Percentiles rank a stretch among this genome's conserved stretches.
Evolutionary conservation across 129 eudicot species (phyloP).

Genomic region (Escallonia herrerae): DNA sequence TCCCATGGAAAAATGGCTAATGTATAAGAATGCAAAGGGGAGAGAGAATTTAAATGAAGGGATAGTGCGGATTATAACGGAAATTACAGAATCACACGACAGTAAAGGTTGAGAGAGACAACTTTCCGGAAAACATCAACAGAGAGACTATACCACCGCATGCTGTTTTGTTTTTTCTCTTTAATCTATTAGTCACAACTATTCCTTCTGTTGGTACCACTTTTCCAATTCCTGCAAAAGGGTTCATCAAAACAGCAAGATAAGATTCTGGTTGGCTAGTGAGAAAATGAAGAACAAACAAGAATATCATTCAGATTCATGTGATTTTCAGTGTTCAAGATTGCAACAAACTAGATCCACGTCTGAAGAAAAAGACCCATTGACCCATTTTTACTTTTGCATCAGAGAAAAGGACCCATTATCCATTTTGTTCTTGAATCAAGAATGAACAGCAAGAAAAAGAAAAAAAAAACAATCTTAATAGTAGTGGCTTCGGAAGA

Average conservation of each 20-base stretch:
- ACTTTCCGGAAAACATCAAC: constrained; percentile 46
- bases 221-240: constrained; percentile 15
- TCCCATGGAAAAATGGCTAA: constrained; percentile 50
- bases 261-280: background rate
- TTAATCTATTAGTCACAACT: constrained; percentile 20
- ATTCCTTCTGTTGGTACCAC: background rate
- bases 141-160: constrained; percentile 43
- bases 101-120: constrained; percentile 41
- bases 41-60: background rate
- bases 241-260: background rate
- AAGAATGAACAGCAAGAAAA: too few relatives aligned
- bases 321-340: background rate
- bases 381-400: background rate
- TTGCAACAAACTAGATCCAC: background rate
- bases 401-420: background rate
- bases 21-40: background rate
- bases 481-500: too few relatives aligned
- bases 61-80: background rate
- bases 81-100: constrained; percentile 47
- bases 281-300: background rate
- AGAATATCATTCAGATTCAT: background rate
- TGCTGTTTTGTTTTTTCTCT: constrained; percentile 23
- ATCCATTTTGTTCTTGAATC: background rate
- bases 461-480: too few relatives aligned
- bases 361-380: background rate